Evolutionary conservation across 106 monocot species (phyloP).

Genomic region (Chionographis japonica): DNA sequence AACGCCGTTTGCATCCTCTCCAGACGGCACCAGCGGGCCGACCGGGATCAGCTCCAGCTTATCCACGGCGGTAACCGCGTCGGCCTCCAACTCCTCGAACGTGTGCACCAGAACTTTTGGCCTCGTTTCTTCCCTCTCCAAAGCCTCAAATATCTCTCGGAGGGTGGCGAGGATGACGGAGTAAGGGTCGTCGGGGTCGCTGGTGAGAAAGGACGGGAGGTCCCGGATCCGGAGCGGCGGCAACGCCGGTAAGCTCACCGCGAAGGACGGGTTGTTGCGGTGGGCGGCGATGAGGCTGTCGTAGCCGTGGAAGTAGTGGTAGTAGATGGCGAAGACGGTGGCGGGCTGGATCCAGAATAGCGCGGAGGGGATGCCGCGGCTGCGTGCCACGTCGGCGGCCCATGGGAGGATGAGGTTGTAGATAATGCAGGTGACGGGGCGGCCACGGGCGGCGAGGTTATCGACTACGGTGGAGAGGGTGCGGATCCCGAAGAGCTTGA

Average conservation of each 20-base stretch:
- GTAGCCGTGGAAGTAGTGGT: constrained; percentile 55
- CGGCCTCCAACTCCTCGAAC: constrained; percentile 24
- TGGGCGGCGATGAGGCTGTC: constrained; percentile 11
- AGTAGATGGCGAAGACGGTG: constrained; percentile 48
- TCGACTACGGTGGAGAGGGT: constrained; percentile 15
- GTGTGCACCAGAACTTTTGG: constrained; percentile 39
- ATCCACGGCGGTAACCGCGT: background rate
- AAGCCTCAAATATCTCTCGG: constrained; percentile 1
- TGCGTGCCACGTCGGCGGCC: constrained; percentile 42
- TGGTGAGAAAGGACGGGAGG: constrained; percentile 32
- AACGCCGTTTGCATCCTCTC: background rate
- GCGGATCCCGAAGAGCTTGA: constrained; percentile 9
- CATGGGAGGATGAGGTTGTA: constrained; percentile 41
- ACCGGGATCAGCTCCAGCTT: constrained; percentile 18
- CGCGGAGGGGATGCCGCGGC: constrained; percentile 32
- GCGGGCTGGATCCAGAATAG: constrained; percentile 75
- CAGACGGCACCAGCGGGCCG: constrained; percentile 21
- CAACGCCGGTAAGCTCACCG: constrained; percentile 24
- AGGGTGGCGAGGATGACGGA: background rate
- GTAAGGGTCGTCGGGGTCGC: background rate
- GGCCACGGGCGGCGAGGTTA: constrained; percentile 18
- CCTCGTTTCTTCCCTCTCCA: constrained; percentile 2
- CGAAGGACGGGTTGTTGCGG: constrained; percentile 10
- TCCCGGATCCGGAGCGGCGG: constrained; percentile 23
- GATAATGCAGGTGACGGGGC: constrained; percentile 42